Evolutionary conservation across 805 yeast species (phyloP), one percentile per base, ranked within the genome.

Genomic region (Ogataea ganodermae): DNA sequence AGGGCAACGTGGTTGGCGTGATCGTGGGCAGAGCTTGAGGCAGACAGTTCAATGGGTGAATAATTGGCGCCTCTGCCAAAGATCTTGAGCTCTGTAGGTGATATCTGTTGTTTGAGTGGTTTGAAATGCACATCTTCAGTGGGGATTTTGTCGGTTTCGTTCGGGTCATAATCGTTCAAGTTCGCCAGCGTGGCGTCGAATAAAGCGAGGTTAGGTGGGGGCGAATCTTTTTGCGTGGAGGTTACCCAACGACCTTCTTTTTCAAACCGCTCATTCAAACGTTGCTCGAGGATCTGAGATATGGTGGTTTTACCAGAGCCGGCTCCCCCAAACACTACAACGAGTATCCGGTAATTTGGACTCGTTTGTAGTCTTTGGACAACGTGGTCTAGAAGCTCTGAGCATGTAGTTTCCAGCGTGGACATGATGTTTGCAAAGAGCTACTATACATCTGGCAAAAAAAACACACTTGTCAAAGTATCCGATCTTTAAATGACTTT

Each of bases 271-370:
- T 54, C 46, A 53, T 72, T 78, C n/a, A 83, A 56, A 5, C 55
- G 54, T 4, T 64, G 60, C 27, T 75, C 75, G 5, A 89, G 67
- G 4, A 63, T 46, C 31, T 60, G 59, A 1, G 91, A 82, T 28
- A 83, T 59, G 0, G 95, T 86, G 3, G 91, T 77, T 62, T 89
- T 89, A 0, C 96, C 96, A 0, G 91, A 80, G 5, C 96, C 96
- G 2, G 96, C 96, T 0, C 82, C 74, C 1, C 96, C 96, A 2
- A 83, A 81, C 10, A 89, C 58, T 0, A 85, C 68, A 8, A 89
- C 70, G 14, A 84, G 49, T 2, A 81, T 62, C 53, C 91, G 68
- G 48, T 77, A 72, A 32, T 36, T 46, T 4, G 39, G 23, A 12
- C 42, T 28, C 8, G 35, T 12, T 16, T 40, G 36, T 9, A 50